Conservation (phyloP, 2,329 filamentous ascomycete genomes). For the Microcyclosporella mali region DNA sequence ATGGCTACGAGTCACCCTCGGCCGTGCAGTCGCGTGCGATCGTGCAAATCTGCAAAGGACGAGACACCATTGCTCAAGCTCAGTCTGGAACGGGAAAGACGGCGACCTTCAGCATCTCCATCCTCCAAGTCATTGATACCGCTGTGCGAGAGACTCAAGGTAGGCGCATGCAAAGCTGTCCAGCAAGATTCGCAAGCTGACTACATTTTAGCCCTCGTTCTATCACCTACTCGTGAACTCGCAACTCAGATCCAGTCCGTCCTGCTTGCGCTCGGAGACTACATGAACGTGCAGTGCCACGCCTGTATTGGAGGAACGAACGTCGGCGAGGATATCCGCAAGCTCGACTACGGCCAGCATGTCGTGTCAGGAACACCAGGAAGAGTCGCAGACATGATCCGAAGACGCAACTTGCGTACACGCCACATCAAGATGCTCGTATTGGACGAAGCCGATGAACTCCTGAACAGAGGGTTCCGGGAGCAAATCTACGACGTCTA, state of each 20-base stretch:
- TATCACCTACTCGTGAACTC: constrained; percentile 92
- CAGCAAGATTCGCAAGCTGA: neutral
- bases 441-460: constrained; percentile 68
- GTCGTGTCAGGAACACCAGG: constrained; percentile 97
- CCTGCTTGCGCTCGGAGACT: constrained; percentile 98
- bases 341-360: constrained; percentile 95
- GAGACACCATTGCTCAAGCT: constrained; percentile 96
- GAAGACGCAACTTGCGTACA: constrained; percentile 64
- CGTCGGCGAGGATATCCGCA: constrained; percentile 94
- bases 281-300: constrained; percentile 99
- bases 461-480: constrained; percentile 88
- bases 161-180: constrained; percentile 41
- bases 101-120: constrained; percentile 98
- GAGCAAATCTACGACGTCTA: constrained; percentile 99
- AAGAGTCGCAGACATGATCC: constrained; percentile 82
- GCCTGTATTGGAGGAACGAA: constrained; percentile 98
- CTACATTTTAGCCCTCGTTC: constrained; percentile 61
- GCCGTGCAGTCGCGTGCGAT: constrained; percentile 97
- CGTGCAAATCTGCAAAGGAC: constrained; percentile 97
- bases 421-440: constrained; percentile 74
- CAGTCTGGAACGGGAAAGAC: constrained; percentile 99
- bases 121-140: constrained; percentile 96
- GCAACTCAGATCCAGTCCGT: constrained; percentile 98
- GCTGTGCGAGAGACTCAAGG: constrained; percentile 92
- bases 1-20: constrained; percentile 96